These are phyloP conservation scores for Microcera coccophila DNA, from an alignment of 2,329 filamentous ascomycete species.

Conservation along the genomic window DNA sequence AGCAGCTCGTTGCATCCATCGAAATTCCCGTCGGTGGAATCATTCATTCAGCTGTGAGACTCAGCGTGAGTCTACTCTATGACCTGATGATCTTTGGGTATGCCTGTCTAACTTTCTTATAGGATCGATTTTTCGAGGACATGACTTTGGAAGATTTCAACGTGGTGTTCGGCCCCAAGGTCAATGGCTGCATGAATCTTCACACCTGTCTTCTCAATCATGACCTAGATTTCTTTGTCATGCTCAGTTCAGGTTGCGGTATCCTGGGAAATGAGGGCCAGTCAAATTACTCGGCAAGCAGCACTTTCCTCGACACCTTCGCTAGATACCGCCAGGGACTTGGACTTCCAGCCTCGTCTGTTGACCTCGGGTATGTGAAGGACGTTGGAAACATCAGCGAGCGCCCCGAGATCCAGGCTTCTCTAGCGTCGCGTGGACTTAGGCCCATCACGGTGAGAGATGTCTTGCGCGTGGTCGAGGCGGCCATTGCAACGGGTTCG, in stretches of 20 bases:
- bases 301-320: conserved; percentile 33
- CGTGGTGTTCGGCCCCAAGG: conserved; percentile 19
- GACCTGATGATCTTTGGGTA: neutral
- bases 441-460: conserved; percentile 22
- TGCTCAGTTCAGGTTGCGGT: conserved; percentile 30
- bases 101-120: conserved; percentile 5
- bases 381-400: conserved; percentile 21
- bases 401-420: conserved; percentile 12
- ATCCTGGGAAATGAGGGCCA: conserved; percentile 31
- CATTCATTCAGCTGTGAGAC: conserved; percentile 21
- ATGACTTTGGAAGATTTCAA: conserved; percentile 20
- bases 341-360: conserved; percentile 24
- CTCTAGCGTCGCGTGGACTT: conserved; percentile 17
- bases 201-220: conserved; percentile 16
- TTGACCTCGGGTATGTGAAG: conserved; percentile 26
- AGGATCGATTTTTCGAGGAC: conserved; percentile 21
- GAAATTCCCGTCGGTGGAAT: conserved; percentile 18
- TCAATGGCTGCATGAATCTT: conserved; percentile 21
- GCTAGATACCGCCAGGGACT: conserved; percentile 21
- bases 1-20: conserved; percentile 11
- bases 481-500: conserved; percentile 17
- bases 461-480: conserved; percentile 20
- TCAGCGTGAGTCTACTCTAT: conserved; percentile 16
- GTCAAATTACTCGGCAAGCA: conserved; percentile 34
- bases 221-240: conserved; percentile 32